phyloP scores from a whole-genome alignment of 805 yeast species.

The Kazachstania taianensis region DNA sequence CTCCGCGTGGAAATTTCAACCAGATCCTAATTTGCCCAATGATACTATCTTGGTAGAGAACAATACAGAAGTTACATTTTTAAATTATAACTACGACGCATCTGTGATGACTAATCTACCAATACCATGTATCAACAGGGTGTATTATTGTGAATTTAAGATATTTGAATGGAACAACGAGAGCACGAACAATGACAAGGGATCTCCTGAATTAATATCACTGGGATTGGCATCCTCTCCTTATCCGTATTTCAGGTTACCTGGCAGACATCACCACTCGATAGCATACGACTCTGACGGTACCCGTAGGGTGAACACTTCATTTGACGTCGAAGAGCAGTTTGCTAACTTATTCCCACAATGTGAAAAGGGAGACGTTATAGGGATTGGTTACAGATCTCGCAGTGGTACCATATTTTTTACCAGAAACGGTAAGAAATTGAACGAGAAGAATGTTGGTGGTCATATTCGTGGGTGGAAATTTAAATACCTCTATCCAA shows the following conservation, averaged over 20 bases:
- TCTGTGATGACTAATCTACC: conserved; percentile 77
- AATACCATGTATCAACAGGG: conserved; percentile 69
- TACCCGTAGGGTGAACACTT: conserved; percentile 65
- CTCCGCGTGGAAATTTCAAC: conserved; percentile 78
- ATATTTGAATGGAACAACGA: conserved; percentile 47
- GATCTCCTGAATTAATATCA: conserved; percentile 52
- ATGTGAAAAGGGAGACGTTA: conserved; percentile 74
- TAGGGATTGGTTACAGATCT: conserved; percentile 84
- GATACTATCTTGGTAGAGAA: conserved; percentile 53
- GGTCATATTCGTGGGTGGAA: conserved; percentile 70
- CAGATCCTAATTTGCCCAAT: conserved; percentile 42
- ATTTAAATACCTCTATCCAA: conserved; percentile 69
- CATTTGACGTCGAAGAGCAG: conserved; percentile 41
- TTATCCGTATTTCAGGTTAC: conserved; percentile 86
- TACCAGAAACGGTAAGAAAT: conserved; percentile 87
- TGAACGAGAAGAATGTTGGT: conserved; percentile 71
- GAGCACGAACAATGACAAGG: conserved; percentile 21
- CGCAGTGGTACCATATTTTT: conserved; percentile 81
- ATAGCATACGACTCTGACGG: conserved; percentile 86
- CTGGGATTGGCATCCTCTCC: conserved; percentile 81
- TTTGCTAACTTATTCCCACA: conserved; percentile 48
- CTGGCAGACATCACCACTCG: conserved; percentile 83
- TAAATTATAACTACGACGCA: conserved; percentile 47
- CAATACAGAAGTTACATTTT: conserved; percentile 50
- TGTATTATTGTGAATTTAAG: conserved; percentile 82